Evolutionary conservation across 2,329 filamentous ascomycete genomes (phyloP), one percentile per base, ranked within the genome.

Genomic region (Sarocladium strictum): DNA sequence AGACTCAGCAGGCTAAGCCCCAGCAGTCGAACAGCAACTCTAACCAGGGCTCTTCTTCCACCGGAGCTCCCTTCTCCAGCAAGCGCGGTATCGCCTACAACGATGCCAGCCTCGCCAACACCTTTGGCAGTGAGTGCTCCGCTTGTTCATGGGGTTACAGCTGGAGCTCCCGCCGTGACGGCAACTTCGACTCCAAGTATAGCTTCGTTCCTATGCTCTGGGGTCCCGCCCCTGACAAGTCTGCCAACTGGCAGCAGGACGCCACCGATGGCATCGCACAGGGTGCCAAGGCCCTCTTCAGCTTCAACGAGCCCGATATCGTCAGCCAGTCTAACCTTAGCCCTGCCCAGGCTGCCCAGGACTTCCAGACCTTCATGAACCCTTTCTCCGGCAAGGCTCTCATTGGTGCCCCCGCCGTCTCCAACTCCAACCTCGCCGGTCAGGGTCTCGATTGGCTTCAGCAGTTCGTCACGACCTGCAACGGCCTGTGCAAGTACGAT

Each of bases 61-160:
- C 19, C 9, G 55, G 56, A 15, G 19, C 53, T 45, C 58, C 58
- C 26, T 61, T 68, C 56, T 60, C 63, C 12, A 35, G 56, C 62
- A 86, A 87, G 81, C 84, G 85, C 65, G 86, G 86, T 69, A 69
- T 89, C 51, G 81, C 81, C 52, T 90, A 85, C 79, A 88, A 89
- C 69, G 72, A 81, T 29, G 75, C 75, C 54, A 61, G 60, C 26
- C 72, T 86, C 33, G 76, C 79, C 65, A 69, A 73, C 54, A 62
- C 69, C 58, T 84, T 89, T 66, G 67, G 69, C 58, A 57, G 35
- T 35, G 51, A 49, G 35, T 71, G 68, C 60, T 65, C 77, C 56
- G 59, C 61, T 55, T 75, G 81, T 63, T 69, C 70, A 38, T 89
- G 85, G 82, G 77, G 71, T 49, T 87, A 87, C 77, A 88, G 88